Base-by-base conservation (phyloP, 1,284 basidiomycete genomes). In the Coniophora puteana region DNA sequence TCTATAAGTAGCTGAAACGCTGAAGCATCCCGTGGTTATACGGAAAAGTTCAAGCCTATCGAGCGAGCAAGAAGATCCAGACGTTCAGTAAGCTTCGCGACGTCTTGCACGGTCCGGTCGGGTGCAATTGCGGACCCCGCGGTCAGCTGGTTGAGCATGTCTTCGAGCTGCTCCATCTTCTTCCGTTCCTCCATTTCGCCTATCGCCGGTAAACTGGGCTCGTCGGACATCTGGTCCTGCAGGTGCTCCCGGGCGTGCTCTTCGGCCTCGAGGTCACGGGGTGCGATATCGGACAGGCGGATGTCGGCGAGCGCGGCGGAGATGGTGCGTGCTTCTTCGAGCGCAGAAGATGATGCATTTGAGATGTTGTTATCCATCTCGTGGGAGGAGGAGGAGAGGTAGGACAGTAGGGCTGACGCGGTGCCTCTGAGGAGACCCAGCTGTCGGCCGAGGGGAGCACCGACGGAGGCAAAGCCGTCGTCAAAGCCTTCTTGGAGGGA, bases 401-500 rank as follows among this genome's bases (percentile, higher is more conserved):
- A 69, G n/a, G 75, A 62, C 18, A 80, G 61, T 5, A 88, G 54
- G 1, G 80, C 83, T 16, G 78, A 72, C 0, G 77, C 69, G 14
- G 72, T 62, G 2, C 91, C 90, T 11, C 89, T 76, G 18, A 92
- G 65, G 27, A 69, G 55, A 5, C 90, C 90, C 5, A 93, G 55
- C 47, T 83, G 69, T 21, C 79, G 76, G 3, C 91, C 91, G 13
- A 89, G 62, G 1, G 86, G 86, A 2, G 74, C 82, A 17, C 90
- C 89, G 16, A 81, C 69, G 22, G 63, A 54, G 4, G 80, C 81
- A 52, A 88, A 93, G 13, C 86, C 90, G 13, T 71, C 67, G 57
- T 94, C 86, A 52, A 93, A 93, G 1, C 89, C 90, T 46, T 76
- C 67, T 52, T 94, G 90, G 0, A 93, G 69, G 8, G 79, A 78